Evolutionary conservation across 345 rosid species (phyloP).

Genomic region (Orychophragmus violaceus): DNA sequence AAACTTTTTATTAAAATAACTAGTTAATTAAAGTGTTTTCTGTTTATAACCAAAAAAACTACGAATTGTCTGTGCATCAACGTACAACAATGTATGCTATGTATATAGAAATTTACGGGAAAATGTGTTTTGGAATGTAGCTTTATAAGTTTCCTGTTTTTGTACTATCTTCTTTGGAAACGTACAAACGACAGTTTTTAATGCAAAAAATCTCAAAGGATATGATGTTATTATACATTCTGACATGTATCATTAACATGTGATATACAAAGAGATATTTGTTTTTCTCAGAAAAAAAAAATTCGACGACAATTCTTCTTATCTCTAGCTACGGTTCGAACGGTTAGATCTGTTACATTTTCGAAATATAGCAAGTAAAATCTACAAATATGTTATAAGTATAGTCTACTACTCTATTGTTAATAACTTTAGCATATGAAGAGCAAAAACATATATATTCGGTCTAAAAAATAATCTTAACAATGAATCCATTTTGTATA

Average conservation of each 20-base stretch:
- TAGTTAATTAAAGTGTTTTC: too few relatives aligned
- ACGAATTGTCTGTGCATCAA: too few relatives aligned
- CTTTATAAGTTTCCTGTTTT: constrained; percentile 16
- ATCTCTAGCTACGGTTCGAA: neutral
- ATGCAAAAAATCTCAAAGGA: neutral
- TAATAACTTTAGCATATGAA: neutral
- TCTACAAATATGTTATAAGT: neutral
- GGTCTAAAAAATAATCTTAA: too few relatives aligned
- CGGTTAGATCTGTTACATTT: neutral
- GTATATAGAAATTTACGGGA: too few relatives aligned
- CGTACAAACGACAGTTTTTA: neutral
- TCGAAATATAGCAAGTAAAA: too few relatives aligned
- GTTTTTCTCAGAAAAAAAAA: neutral
- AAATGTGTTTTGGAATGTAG: constrained; percentile 29
- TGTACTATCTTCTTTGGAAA: neutral
- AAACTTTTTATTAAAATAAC: too few relatives aligned
- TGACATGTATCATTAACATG: constrained; percentile 3
- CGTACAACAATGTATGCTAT: too few relatives aligned
- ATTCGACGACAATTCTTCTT: neutral
- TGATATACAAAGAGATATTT: constrained; percentile 5
- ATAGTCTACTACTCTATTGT: neutral
- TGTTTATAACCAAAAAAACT: too few relatives aligned
- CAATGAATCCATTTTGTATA: neutral
- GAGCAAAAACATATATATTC: neutral
- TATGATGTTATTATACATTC: neutral